phyloP scores from a whole-genome alignment of 2,329 filamentous ascomycete genomes.

The Cercospora janseana region DNA sequence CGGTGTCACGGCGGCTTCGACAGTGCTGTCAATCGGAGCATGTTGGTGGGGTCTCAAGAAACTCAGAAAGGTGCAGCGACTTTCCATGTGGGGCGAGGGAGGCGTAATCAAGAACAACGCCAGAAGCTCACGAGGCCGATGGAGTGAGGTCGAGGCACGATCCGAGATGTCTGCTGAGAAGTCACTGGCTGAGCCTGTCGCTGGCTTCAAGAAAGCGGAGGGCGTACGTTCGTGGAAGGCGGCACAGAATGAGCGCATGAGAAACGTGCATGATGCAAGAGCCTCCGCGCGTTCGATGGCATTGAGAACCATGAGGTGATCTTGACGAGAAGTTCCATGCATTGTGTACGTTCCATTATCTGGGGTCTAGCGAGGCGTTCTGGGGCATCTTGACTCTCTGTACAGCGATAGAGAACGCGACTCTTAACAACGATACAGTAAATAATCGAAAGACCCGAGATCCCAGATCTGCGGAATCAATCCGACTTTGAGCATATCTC shows the following conservation, averaged over 20 bases:
- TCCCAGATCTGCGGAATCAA: too few species aligned
- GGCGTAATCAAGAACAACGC: conserved; percentile 34
- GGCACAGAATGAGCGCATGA: conserved; percentile 27
- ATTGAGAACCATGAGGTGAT: conserved; percentile 5
- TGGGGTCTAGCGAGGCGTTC: conserved; percentile 15
- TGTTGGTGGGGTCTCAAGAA: conserved; percentile 81
- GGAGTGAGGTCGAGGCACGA: conserved; percentile 31
- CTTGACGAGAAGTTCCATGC: background rate
- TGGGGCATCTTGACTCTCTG: conserved; percentile 6
- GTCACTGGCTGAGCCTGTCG: conserved; percentile 30
- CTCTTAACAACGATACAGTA: background rate
- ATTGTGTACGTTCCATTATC: conserved; percentile 8
- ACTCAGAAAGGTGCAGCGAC: conserved; percentile 79
- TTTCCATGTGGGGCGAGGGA: conserved; percentile 76
- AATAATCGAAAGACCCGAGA: too few species aligned
- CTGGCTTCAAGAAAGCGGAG: conserved; percentile 33
- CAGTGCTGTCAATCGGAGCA: conserved; percentile 70
- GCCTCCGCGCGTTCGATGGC: conserved; percentile 2
- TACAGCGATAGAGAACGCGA: background rate
- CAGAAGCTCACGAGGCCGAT: conserved; percentile 33
- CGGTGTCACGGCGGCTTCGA: conserved; percentile 68
- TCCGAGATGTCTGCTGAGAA: conserved; percentile 14
- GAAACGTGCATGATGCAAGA: conserved; percentile 10
- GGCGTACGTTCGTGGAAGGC: conserved; percentile 30
- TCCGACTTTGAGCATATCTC: too few species aligned